Evolutionary conservation across 495 filamentous ascomycete species (phyloP), one percentile per base, ranked within the genome.

Genomic region (Hypoxylon fuscum): DNA sequence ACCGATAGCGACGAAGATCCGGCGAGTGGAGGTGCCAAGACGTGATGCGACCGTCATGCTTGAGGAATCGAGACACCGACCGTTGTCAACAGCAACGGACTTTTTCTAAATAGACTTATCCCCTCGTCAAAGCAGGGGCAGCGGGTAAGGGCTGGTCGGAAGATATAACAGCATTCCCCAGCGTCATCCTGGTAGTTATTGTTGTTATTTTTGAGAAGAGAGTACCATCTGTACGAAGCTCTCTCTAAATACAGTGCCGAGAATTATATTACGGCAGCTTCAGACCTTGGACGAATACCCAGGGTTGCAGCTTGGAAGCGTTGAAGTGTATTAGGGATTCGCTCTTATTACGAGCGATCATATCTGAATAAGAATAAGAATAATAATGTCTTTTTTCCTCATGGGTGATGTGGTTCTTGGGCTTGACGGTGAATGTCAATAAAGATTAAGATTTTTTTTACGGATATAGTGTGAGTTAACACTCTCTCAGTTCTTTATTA

Each of bases 1-100:
- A 57, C 59, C 35, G 67, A 72, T 56, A 72, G 69, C 47, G 69
- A 72, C 64, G 69, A 72, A 61, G 69, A 72, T 55, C 57, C 60
- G 37, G 55, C 66, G 41, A 57, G 69, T 48, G 67, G 67, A 50
- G 64, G 60, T 45, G 67, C 67, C 51, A 70, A 70, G 64, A 72
- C 69, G 58, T 72, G 64, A 72, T 32, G 59, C 21, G 22, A 49
- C 48, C 31, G 45, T 53, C 31, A n/a, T 18, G 42, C 38, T 34
- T 51, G 49, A 54, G 49, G 20, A 48, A 55, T 54, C 48, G n/a
- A 50, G 14, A 34, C 34, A 37, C 34, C 4, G 34, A 11, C 8
- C 14, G 15, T 2, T 20, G 37, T 40, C n/a, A n/a, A n/a, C n/a
- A n/a, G n/a, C n/a, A n/a, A n/a, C n/a, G n/a, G n/a, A n/a, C n/a